These are phyloP conservation scores for Penicillium salamii DNA, from an alignment of 495 filamentous ascomycete genomes.

Conservation along the genomic window DNA sequence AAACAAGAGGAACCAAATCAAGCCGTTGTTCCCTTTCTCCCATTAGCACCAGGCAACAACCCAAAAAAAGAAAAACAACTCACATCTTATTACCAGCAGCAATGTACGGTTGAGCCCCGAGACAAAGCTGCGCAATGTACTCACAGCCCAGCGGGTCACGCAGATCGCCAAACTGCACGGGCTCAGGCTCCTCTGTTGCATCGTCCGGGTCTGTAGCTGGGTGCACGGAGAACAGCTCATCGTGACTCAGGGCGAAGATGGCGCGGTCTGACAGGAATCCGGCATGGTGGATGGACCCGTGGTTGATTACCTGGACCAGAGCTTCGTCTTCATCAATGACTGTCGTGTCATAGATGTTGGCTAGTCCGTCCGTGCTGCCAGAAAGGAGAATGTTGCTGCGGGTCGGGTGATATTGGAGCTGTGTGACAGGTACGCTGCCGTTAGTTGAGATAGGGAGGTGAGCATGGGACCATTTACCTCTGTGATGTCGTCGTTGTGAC, in stretches of 20 bases:
- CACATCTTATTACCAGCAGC: constrained; percentile 45
- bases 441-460: not conserved
- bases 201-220: constrained; percentile 59
- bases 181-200: constrained; percentile 45
- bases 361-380: constrained; percentile 86
- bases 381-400: constrained; percentile 66
- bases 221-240: constrained; percentile 78
- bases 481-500: constrained; percentile 91
- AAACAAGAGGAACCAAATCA: constrained; percentile 63
- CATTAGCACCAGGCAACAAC: too few relatives aligned
- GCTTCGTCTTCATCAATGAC: constrained; percentile 83
- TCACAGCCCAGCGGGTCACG: constrained; percentile 68
- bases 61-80: constrained; percentile 12
- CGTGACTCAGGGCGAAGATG: constrained; percentile 75
- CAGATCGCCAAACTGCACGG: constrained; percentile 72
- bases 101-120: constrained; percentile 49
- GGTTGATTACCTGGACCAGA: constrained; percentile 82
- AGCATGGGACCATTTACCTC: constrained; percentile 46
- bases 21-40: constrained; percentile 58
- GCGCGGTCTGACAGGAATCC: constrained; percentile 69
- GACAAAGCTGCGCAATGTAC: constrained; percentile 74
- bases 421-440: constrained; percentile 13
- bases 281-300: constrained; percentile 80
- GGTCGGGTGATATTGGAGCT: constrained; percentile 71
- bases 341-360: constrained; percentile 78